Percentiles rank a stretch among this genome's conserved stretches.
Conservation (phyloP, 768 basidiomycete genomes). For the Panaeolus cyanescens region DNA sequence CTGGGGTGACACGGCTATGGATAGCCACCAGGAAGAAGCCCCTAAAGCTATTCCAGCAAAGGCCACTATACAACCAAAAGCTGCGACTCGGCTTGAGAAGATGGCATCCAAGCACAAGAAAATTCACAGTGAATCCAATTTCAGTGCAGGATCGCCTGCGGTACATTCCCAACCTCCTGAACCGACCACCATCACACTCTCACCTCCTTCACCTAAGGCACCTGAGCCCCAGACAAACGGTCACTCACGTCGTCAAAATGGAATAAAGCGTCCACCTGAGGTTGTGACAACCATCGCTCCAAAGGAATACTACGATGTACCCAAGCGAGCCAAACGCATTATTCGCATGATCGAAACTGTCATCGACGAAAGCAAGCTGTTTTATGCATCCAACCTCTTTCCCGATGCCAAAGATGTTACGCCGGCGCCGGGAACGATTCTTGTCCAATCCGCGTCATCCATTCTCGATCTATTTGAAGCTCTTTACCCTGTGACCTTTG, state of each 20-base stretch:
- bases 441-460: slow-evolving; percentile 63
- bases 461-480: slow-evolving; percentile 81
- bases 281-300: slow-evolving; percentile 21
- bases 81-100: slow-evolving; percentile 56
- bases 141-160: slow-evolving; percentile 16
- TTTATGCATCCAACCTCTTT: slow-evolving; percentile 60
- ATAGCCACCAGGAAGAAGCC: slow-evolving; percentile 24
- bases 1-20: slow-evolving; percentile 54
- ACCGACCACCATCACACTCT: slow-evolving; percentile 14
- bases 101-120: slow-evolving; percentile 57
- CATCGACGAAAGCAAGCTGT: slow-evolving; percentile 66
- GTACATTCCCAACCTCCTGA: neutral
- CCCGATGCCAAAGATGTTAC: slow-evolving; percentile 29
- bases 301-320: slow-evolving; percentile 65
- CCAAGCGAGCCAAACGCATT: slow-evolving; percentile 55
- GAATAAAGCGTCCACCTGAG: slow-evolving; percentile 18
- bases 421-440: slow-evolving; percentile 48
- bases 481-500: slow-evolving; percentile 68
- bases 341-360: slow-evolving; percentile 59
- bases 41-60: slow-evolving; percentile 27
- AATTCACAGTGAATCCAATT: slow-evolving; percentile 28
- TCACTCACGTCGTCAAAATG: slow-evolving; percentile 15
- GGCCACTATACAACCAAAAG: slow-evolving; percentile 40
- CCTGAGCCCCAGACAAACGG: slow-evolving; percentile 13
- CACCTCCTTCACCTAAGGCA: slow-evolving; percentile 21